phyloP scores from a whole-genome alignment of 805 yeast species.

The Yarrowia osloensis region DNA sequence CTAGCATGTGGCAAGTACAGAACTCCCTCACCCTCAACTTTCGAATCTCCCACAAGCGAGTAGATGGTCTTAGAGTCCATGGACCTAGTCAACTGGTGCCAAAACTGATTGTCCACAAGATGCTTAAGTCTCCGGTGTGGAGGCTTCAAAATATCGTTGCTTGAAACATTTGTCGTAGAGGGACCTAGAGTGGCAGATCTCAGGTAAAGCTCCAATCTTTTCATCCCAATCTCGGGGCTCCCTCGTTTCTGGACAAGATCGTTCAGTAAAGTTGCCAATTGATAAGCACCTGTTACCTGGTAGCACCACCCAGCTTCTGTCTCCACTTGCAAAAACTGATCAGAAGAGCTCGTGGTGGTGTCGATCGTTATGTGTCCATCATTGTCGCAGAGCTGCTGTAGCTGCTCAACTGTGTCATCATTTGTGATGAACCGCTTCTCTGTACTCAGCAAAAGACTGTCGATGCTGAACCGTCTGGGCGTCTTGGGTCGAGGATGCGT shows the following conservation, averaged over 20 bases:
- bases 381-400: slow-evolving; percentile 81
- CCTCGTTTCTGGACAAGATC: slow-evolving; percentile 77
- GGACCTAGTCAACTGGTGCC: slow-evolving; percentile 76
- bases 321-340: slow-evolving; percentile 75
- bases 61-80: slow-evolving; percentile 63
- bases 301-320: slow-evolving; percentile 84
- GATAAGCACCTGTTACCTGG: slow-evolving; percentile 81
- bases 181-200: too few relatives aligned
- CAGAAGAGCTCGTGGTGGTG: slow-evolving; percentile 59
- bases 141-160: slow-evolving; percentile 52
- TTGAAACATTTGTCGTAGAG: not conserved
- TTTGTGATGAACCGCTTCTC: not conserved
- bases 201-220: not conserved
- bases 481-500: not conserved
- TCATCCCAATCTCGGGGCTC: slow-evolving; percentile 55
- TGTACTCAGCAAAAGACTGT: not conserved
- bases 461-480: slow-evolving; percentile 1
- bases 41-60: slow-evolving; percentile 75
- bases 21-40: slow-evolving; percentile 70
- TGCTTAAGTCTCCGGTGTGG: slow-evolving; percentile 79
- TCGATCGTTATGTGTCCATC: slow-evolving; percentile 84
- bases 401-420: slow-evolving; percentile 41
- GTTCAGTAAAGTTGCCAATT: slow-evolving; percentile 82
- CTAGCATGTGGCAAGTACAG: slow-evolving; percentile 72
- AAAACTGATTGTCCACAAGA: slow-evolving; percentile 72